These are phyloP conservation scores for Huiozyma naganishii DNA, from an alignment of 805 yeast species.

Conservation along the genomic window DNA sequence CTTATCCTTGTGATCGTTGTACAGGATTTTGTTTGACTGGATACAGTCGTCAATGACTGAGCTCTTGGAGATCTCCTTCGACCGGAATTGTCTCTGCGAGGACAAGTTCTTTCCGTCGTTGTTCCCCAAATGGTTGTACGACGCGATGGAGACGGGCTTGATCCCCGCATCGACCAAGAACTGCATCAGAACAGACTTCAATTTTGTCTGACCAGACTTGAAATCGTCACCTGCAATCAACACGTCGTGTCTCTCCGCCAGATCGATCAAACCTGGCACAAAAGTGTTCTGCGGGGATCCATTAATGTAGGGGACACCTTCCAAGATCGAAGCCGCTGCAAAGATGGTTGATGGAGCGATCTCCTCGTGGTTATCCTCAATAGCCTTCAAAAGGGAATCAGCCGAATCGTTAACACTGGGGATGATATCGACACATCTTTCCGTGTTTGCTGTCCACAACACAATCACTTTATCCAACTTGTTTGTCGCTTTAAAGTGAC, in stretches of 20 bases:
- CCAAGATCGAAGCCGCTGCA: conserved; percentile 87
- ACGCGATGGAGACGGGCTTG: conserved; percentile 87
- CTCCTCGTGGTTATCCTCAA: conserved; percentile 72
- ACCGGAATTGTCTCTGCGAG: conserved; percentile 86
- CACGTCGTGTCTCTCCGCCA: conserved; percentile 65
- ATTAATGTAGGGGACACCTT: conserved; percentile 80
- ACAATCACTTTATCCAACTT: conserved; percentile 78
- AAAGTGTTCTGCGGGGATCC: conserved; percentile 98
- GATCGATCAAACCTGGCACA: conserved; percentile 87
- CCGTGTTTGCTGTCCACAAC: conserved; percentile 96
- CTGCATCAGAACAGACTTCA: conserved; percentile 94
- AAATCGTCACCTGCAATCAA: conserved; percentile 96
- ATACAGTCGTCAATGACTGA: conserved; percentile 92
- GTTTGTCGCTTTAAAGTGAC: conserved; percentile 61
- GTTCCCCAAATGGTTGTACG: conserved; percentile 93
- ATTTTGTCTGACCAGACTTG: conserved; percentile 92
- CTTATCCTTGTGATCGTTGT: conserved; percentile 38
- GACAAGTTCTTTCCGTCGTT: conserved; percentile 89
- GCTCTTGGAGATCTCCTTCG: conserved; percentile 88
- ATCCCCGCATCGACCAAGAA: conserved; percentile 95
- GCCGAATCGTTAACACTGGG: conserved; percentile 82
- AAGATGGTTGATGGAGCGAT: conserved; percentile 88
- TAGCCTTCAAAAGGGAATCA: conserved; percentile 61
- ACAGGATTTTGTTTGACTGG: conserved; percentile 73
- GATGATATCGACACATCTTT: conserved; percentile 71